Evolutionary conservation across 495 filamentous ascomycete species (phyloP), one percentile per base, ranked within the genome.

Genomic region (Clavariopsis aquatica): DNA sequence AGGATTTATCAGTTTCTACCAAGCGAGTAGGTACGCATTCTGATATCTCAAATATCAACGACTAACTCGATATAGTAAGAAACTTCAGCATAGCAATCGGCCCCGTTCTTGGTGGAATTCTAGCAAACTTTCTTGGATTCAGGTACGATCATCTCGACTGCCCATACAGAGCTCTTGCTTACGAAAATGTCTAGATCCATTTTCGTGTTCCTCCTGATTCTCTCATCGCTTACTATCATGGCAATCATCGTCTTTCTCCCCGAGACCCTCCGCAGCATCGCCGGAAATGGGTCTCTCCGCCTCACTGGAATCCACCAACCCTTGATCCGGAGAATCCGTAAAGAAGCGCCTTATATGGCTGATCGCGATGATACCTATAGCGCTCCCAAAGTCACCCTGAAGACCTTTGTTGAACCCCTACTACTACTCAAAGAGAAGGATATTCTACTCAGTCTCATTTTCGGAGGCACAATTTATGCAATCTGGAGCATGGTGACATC

Each of bases 401-500:
- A 34, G 26, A 63, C 52, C 5, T 49, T 63, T 24, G 8, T 56
- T 7, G 38, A 46, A 19, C 79, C 80, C 0, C 71, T 82, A 7
- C 63, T 68, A n/a, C 77, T 79, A 61, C 70, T 81, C 15, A 55
- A 38, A 26, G 78, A 81, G 59, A 80, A 78, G 41, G 80, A 82
- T 51, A 75, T 81, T 47, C 71, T 80, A 31, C 71, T 79, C 55
- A 76, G 75, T 7, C 69, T 82, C 1, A 70, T 80, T 53, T 82
- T 75, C 57, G 79, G 80, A 20, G 75, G 76, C n/a, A 73, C 80
- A 19, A 74, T 78, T 0, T 82, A 81, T 62, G 75, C 80, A 0
- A 75, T 80, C n/a, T 82, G 80, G 80, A 79, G 76, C 28, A 82
- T 82, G 80, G 76, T 82, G 2, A 80, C 80, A 0, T 78, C 78